Conservation (phyloP, 2,329 filamentous ascomycete genomes). For the Sporothrix inflata region DNA sequence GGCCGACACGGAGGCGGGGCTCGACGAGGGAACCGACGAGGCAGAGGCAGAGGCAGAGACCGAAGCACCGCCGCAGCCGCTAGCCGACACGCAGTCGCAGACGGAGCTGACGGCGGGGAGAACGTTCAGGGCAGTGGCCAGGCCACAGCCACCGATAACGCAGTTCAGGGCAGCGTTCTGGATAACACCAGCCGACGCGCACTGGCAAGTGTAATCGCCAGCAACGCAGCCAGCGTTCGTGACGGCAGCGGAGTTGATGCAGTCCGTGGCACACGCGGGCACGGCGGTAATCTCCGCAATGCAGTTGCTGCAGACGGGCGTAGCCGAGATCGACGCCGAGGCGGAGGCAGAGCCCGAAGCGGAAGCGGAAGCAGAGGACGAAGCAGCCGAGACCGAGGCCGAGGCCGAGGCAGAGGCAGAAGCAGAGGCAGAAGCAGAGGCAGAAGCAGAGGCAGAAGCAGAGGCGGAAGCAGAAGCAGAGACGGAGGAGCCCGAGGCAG, state of each 20-base stretch:
- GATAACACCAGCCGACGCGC: constrained; percentile 18
- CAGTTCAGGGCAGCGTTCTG: constrained; percentile 28
- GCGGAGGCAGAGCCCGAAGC: constrained; percentile 21
- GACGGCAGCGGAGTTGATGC: constrained; percentile 13
- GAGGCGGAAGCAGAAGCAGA: constrained; percentile 13
- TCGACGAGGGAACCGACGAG: background rate
- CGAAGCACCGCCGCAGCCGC: constrained; percentile 14
- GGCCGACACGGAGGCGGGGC: background rate
- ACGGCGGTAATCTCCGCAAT: constrained; percentile 5
- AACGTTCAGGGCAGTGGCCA: background rate
- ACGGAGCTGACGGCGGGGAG: background rate
- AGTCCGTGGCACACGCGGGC: constrained; percentile 10
- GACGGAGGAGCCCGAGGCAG: background rate
- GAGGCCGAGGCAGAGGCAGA: background rate
- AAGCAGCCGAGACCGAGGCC: constrained; percentile 1
- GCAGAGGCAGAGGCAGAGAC: background rate
- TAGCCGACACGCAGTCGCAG: constrained; percentile 9
- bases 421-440: constrained; percentile 16
- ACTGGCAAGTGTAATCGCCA: constrained; percentile 25
- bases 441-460: constrained; percentile 1
- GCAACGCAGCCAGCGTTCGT: constrained; percentile 2
- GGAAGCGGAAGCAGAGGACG: background rate
- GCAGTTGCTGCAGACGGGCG: constrained; percentile 19
- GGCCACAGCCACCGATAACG: constrained; percentile 25
- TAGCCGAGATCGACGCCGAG: constrained; percentile 18